These are phyloP conservation scores for Nymphaea colorata DNA, from an alignment of 164 flowering plant species.

Conservation along the genomic window DNA sequence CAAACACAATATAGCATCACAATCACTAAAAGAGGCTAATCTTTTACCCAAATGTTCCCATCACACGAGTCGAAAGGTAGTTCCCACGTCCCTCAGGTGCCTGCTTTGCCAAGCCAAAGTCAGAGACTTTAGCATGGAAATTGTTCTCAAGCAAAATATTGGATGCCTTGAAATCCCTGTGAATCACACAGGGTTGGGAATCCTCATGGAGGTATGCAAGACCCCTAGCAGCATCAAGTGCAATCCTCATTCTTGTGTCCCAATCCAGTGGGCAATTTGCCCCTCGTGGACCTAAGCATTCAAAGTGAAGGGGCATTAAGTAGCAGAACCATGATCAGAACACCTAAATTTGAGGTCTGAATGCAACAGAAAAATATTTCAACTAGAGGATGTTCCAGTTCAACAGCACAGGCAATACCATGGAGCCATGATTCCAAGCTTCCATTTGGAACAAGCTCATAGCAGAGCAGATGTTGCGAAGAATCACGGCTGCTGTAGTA, in stretches of 20 bases:
- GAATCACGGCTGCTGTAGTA: conserved; percentile 72
- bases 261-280: conserved; percentile 84
- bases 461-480: conserved; percentile 83
- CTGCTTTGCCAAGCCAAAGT: conserved; percentile 94
- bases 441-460: conserved; percentile 96
- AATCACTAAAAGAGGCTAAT: background rate
- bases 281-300: conserved; percentile 63
- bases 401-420: conserved; percentile 33
- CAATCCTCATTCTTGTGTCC: conserved; percentile 97
- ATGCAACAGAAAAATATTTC: too few species aligned
- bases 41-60: conserved; percentile 94
- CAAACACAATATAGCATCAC: background rate
- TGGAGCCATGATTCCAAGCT: conserved; percentile 97
- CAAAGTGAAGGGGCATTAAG: background rate
- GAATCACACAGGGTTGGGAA: conserved; percentile 94
- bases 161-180: conserved; percentile 96
- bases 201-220: conserved; percentile 97
- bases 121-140: conserved; percentile 93
- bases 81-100: conserved; percentile 91
- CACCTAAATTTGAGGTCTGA: too few species aligned
- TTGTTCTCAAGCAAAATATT: conserved; percentile 90
- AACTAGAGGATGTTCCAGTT: too few species aligned
- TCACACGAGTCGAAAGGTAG: conserved; percentile 86
- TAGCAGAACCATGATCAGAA: too few species aligned
- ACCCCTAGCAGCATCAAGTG: conserved; percentile 99